These are phyloP conservation scores for Micromonas commoda DNA, from an alignment of 139 green algal species.

Conservation along the genomic window DNA sequence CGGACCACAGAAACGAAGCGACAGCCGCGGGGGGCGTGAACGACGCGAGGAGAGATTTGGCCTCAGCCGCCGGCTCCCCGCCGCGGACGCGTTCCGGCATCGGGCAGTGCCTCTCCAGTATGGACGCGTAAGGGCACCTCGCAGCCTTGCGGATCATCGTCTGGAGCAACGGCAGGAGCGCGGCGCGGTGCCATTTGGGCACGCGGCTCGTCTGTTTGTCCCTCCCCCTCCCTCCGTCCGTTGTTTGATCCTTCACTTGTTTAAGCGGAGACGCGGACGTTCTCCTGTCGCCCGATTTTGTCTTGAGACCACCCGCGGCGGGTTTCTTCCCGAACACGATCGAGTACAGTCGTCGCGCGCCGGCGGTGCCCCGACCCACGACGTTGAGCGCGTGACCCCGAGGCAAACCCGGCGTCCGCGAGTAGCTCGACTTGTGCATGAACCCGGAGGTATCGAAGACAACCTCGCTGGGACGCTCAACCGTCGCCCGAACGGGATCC, in stretches of 20 bases:
- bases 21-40: slow-evolving; percentile 38
- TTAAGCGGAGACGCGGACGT: too few relatives aligned
- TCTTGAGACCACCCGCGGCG: too few relatives aligned
- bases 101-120: slow-evolving; percentile 68
- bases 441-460: neutral
- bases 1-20: slow-evolving; percentile 58
- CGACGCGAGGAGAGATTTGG: neutral
- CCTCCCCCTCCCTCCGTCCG: neutral
- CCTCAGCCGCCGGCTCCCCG: neutral
- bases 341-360: slow-evolving; percentile 4
- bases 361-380: neutral
- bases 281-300: too few relatives aligned
- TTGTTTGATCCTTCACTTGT: neutral
- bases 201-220: slow-evolving; percentile 2
- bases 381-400: neutral
- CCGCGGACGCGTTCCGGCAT: slow-evolving; percentile 40
- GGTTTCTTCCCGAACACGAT: slow-evolving; percentile 17
- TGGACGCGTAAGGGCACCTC: slow-evolving; percentile 49
- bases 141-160: slow-evolving; percentile 19
- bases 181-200: neutral
- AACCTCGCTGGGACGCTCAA: neutral
- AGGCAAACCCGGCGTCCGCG: slow-evolving; percentile 2
- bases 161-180: neutral
- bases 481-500: neutral
- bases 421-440: neutral